Conservation (phyloP, 225 moss, liverwort and hornwort genomes). For the Anthoceros angustus region DNA sequence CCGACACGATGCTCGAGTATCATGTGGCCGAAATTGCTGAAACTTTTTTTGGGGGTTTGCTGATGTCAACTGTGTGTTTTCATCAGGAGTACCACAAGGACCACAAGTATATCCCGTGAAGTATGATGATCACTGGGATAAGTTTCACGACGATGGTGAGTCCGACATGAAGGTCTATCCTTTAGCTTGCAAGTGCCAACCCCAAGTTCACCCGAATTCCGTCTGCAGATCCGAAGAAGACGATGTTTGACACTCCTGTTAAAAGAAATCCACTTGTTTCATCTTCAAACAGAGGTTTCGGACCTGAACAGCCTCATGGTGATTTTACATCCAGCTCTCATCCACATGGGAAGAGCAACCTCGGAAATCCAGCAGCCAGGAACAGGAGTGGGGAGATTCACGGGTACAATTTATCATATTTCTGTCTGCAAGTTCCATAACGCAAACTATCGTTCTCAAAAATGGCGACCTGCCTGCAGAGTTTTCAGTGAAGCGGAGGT, state of each 20-base stretch:
- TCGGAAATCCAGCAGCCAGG: background rate
- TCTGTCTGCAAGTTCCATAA: background rate
- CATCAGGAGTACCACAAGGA: background rate
- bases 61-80: background rate
- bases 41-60: background rate
- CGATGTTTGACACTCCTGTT: background rate
- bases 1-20: background rate
- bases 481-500: background rate
- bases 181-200: background rate
- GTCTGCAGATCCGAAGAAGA: background rate
- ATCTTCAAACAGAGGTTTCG: background rate
- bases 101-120: background rate
- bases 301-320: background rate
- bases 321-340: background rate
- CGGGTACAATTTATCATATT: background rate
- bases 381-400: background rate
- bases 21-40: background rate
- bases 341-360: conserved; percentile 3
- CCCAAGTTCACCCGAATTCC: background rate
- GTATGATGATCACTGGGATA: conserved; percentile 3
- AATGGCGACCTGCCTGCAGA: background rate
- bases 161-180: background rate
- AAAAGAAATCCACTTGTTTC: background rate
- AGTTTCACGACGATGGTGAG: background rate
- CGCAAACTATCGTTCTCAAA: background rate